Conservation (phyloP, 805 yeast species). For the Phaffomyces thermotolerans region DNA sequence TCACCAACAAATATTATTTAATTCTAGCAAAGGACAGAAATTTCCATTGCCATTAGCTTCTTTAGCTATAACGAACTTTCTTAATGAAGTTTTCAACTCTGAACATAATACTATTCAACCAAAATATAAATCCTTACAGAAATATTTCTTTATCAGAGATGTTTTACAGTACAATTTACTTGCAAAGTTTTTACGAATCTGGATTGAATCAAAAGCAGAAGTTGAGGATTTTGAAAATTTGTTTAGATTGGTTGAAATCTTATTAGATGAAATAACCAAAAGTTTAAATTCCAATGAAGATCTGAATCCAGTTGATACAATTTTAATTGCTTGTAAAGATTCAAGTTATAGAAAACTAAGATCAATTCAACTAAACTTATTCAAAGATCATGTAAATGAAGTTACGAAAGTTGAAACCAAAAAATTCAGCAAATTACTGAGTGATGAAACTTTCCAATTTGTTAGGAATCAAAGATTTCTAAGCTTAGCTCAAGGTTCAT, state of each 20-base stretch:
- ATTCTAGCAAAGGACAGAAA: slow-evolving; percentile 45
- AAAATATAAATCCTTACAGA: slow-evolving; percentile 22
- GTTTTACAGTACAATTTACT: slow-evolving; percentile 49
- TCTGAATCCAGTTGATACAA: slow-evolving; percentile 33
- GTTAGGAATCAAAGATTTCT: slow-evolving; percentile 70
- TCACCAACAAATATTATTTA: slow-evolving; percentile 60
- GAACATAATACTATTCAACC: slow-evolving; percentile 3
- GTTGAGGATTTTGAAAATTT: slow-evolving; percentile 46
- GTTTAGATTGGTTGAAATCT: slow-evolving; percentile 35
- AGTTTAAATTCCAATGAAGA: slow-evolving; percentile 17
- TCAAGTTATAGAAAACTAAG: slow-evolving; percentile 45
- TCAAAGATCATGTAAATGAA: slow-evolving; percentile 30
- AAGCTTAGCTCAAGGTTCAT: slow-evolving; percentile 66
- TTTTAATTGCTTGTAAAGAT: slow-evolving; percentile 35
- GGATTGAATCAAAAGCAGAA: slow-evolving; percentile 58
- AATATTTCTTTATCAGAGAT: slow-evolving; percentile 42
- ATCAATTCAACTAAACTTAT: slow-evolving; percentile 40
- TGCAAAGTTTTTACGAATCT: slow-evolving; percentile 49
- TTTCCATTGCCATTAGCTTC: slow-evolving; percentile 30
- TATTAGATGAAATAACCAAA: slow-evolving; percentile 26
- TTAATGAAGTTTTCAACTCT: slow-evolving; percentile 19
- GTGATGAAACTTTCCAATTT: slow-evolving; percentile 56
- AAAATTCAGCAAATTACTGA: slow-evolving; percentile 43
- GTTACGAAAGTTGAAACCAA: slow-evolving; percentile 41
- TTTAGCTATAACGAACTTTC: slow-evolving; percentile 18